Evolutionary conservation across 495 filamentous ascomycete species (phyloP).

Genomic region (Podospora sp.): DNA sequence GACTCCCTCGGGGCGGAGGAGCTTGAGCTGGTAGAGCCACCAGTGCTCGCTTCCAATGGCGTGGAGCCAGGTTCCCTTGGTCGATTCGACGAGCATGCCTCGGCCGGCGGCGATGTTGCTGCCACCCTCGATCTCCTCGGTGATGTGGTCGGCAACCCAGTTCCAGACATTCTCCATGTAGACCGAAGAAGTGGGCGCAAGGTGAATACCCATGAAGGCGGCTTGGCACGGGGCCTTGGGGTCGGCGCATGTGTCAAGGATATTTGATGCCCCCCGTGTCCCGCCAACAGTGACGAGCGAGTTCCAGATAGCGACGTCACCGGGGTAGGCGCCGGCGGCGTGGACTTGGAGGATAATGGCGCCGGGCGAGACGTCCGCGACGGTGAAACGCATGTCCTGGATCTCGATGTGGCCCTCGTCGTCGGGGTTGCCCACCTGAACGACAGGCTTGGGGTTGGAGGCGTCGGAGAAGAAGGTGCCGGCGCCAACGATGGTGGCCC

Average conservation of each 20-base stretch:
- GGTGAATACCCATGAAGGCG: slow-evolving; percentile 68
- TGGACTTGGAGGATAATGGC: slow-evolving; percentile 61
- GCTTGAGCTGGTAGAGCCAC: slow-evolving; percentile 74
- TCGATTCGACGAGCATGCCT: slow-evolving; percentile 61
- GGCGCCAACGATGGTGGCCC: slow-evolving; percentile 49
- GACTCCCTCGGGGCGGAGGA: slow-evolving; percentile 71
- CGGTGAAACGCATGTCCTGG: slow-evolving; percentile 57
- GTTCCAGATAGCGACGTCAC: slow-evolving; percentile 66
- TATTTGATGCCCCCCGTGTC: slow-evolving; percentile 46
- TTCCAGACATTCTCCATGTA: slow-evolving; percentile 74
- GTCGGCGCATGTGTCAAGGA: slow-evolving; percentile 45
- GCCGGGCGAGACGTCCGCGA: slow-evolving; percentile 49
- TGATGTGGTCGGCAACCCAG: slow-evolving; percentile 74
- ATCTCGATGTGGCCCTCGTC: slow-evolving; percentile 62
- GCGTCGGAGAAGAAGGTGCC: slow-evolving; percentile 58
- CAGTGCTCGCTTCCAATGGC: slow-evolving; percentile 76
- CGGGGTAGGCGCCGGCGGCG: slow-evolving; percentile 54
- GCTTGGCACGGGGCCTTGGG: slow-evolving; percentile 59
- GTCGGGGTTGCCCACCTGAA: slow-evolving; percentile 59
- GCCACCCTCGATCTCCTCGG: slow-evolving; percentile 58
- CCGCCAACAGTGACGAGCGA: slow-evolving; percentile 64
- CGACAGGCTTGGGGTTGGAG: slow-evolving; percentile 55
- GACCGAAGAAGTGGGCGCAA: slow-evolving; percentile 56
- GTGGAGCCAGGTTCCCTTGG: slow-evolving; percentile 62
- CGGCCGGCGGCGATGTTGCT: slow-evolving; percentile 44